Evolutionary conservation across 352 stramenopile genomes (phyloP), one percentile per base, ranked within the genome.

Genomic region (Pythium plurisporium): DNA sequence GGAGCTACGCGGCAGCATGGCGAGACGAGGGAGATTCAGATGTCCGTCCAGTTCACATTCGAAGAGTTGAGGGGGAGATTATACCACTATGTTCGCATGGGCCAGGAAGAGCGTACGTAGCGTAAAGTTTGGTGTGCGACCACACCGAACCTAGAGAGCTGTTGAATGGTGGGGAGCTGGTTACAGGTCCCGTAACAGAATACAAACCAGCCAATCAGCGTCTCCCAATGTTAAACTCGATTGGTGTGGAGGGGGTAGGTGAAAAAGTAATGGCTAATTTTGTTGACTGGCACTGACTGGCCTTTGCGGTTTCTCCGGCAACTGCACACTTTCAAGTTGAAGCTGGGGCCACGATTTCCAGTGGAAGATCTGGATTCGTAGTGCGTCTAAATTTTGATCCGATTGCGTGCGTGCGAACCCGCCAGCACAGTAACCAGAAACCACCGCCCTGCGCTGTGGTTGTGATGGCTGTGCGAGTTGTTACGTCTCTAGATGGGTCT

Each of bases 1-100:
- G 37, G 53, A 71, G 25, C 51, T 74, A 29, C 69, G 71, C 36
- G 68, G 71, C 53, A 79, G 59, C 71, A 79, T 79, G 20, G 37
- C 26, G 31, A 23, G 23, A 12, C 14, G 27, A 49, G 38, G 30
- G 25, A 33, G 29, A 19, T 10, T 10, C 3, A 59, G 27, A 41
- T 17, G 12, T 23, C 15, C 12, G 11, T 23, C 14, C 3, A 2
- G 43, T 22, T 10, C 25, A 30, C 41, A 48, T 48, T 48, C 41
- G 41, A 48, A 22, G 17, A 26, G 27, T 55, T 17, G 22, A 55
- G 19, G 10, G 11, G 7, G 11, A 6, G n/a, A n/a, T n/a, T n/a
- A n/a, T n/a, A n/a, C 22, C 11, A 15, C 19, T 22, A 42, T 3
- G 27, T 42, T 42, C 36, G 36, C 36, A 42, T 42, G 14, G 8